Base-by-base conservation (phyloP, 345 rosid genomes). In the Dipteronia sinensis region DNA sequence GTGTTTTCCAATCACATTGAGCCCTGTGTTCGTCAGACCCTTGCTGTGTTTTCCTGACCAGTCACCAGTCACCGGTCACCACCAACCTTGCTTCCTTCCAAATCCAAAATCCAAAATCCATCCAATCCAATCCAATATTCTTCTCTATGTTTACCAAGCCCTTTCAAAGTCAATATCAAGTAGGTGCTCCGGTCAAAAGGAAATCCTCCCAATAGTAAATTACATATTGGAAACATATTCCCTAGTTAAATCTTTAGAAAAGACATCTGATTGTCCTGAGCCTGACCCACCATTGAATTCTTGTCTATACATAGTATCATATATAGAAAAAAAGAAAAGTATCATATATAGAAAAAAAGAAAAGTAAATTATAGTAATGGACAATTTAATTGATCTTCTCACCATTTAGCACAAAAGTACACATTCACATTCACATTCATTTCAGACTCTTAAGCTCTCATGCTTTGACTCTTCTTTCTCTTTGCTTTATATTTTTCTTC, bases 271-370 rank as follows among this genome's bases (percentile, higher is more conserved):
- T 67, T 81, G 72, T 78, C 71, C 65, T 46, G 1, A n/a, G 15
- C 46, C 65, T 83, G 90, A 69, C 90, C 90, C 86, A 79, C 86
- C 83, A 51, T 75, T 82, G 86, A 81, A 84, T 80, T 78, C 82
- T 77, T 79, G 89, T 87, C 83, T 47, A 47, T 79, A 77, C 27
- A 61, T 40, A 69, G 58, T 55, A 12, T 22, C 27, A 17, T 20
- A 16, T 17, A 7, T 65, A 46, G 34, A 61, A 23, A 51, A 71
- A 71, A n/a, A 65, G 16, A 7, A 71, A 31, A 42, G 46, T 8
- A 7, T 22, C 27, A 17, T 20, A 16, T 17, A 7, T 65, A 46
- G 34, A 61, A 23, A 51, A 71, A 71, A n/a, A 65, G 16, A 7
- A 71, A 31, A 42, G 46, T 8, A 7, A 78, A 53, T 62, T 34